phyloP scores from a whole-genome alignment of 805 yeast species.

The Nakazawaea molendinolei region DNA sequence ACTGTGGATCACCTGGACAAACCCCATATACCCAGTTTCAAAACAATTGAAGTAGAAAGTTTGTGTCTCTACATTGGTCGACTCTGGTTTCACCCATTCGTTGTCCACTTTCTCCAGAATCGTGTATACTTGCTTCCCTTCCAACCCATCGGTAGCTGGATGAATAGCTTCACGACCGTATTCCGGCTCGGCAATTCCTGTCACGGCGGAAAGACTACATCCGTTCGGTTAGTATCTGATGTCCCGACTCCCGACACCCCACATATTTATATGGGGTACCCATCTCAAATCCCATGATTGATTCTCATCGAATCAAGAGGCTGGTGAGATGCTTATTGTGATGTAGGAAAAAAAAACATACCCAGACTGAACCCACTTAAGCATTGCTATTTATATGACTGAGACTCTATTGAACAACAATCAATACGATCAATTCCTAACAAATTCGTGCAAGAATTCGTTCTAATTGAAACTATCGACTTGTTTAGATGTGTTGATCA shows the following conservation, averaged over 20 bases:
- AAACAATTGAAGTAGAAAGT: slow-evolving; percentile 77
- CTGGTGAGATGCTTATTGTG: too few species aligned
- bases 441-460: too few species aligned
- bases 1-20: slow-evolving; percentile 93
- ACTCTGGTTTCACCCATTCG: slow-evolving; percentile 64
- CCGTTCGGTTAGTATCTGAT: slow-evolving; percentile 13
- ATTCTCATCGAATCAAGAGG: too few species aligned
- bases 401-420: too few species aligned
- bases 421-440: too few species aligned
- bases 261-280: too few species aligned
- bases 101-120: slow-evolving; percentile 62
- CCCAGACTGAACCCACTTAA: slow-evolving; percentile 69
- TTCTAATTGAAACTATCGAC: too few species aligned
- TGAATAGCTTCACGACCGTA: slow-evolving; percentile 91
- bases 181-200: slow-evolving; percentile 96
- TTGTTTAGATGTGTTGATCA: too few species aligned
- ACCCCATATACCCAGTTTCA: slow-evolving; percentile 63
- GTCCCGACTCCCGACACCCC: too few species aligned
- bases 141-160: slow-evolving; percentile 62
- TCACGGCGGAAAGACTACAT: slow-evolving; percentile 78
- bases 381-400: slow-evolving; percentile 15
- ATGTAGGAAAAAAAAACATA: slow-evolving; percentile 13
- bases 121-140: slow-evolving; percentile 50
- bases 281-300: too few species aligned
- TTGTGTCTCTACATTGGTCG: slow-evolving; percentile 93